Base-by-base conservation (phyloP, 768 basidiomycete genomes). In the Baorangia bicolor region DNA sequence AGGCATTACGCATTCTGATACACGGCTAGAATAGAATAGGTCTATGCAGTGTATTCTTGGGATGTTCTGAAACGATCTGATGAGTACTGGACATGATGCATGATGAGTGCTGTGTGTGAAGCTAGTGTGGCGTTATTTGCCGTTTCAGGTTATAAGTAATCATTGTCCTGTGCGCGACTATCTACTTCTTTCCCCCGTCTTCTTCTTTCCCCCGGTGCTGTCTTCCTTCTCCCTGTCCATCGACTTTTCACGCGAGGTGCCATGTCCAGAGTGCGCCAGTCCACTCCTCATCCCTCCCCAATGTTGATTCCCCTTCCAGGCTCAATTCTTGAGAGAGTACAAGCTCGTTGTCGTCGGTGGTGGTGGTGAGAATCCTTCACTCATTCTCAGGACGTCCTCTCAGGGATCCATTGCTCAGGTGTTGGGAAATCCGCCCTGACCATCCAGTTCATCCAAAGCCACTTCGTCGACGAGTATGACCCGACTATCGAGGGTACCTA, bases 291-390 rank as follows among this genome's bases (percentile, higher is more conserved):
- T 33, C 0, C 7, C 23, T 2, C 14, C 20, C 31, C 4, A 2
- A 4, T 10, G 14, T 23, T 72, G 47, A 62, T 53, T 1, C 41
- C 28, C 2, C 45, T 35, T 33, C 23, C 56, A 92, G 88, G 89
- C 91, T 60, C 88, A 89, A 69, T 94, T 94, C 79, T 77, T 98
- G 73, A 81, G 95, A 66, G 96, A 98, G 72, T 98, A 98, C 78
- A 98, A 98, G 80, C 86, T 98, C 56, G 96, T 98, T 61, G 96
- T 98, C 60, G 96, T 98, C 58, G 96, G 96, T 46, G 96, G 96
- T 69, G 96, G 95, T 83, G 95, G 94, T 90, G 51, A 67, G 82
- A 73, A 51, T 60, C 39, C 10, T 75, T 77, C 53, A 74, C 77
- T 58, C 78, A 2, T 16, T 16, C 20, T 25, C 28, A n/a, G 11